Evolutionary conservation across 129 eudicot species (phyloP), one percentile per base, ranked within the genome.

Genomic region (Tagetes patula): DNA sequence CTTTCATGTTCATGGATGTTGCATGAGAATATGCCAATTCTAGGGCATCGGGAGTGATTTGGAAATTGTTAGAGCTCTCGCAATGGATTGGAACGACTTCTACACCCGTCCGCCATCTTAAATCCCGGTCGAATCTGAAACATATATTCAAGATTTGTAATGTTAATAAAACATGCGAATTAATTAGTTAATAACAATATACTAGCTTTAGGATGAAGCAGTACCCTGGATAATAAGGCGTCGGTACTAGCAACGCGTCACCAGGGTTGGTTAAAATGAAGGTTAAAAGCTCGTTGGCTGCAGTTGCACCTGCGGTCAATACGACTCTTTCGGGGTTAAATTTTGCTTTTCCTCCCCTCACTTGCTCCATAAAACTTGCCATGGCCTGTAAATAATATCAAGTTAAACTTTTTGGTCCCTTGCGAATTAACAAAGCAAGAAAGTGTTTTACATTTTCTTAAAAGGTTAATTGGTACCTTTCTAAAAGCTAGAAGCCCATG

Each of bases 141-240:
- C 46, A 59, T 37, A 20, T 38, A 58, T 30, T 69, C 7, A 27
- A 81, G 27, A 61, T 12, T 61, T 13, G 66, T 61, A 27, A 36
- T 9, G 45, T 61, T 36, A 36, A 61, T 61, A 10, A 36, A 34
- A 61, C 40, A 36, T 61, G 14, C 10, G 1, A 33, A 3, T 4
- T 1, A 27, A 1, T 2, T 33, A 0, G 36, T 36, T 36, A 61
- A 36, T 31, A 27, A 14, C 37, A 52, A 42, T 20, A 20, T 20
- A 20, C 27, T 20, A 20, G 8, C 69, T 64, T 54, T 20, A 59
- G 67, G 67, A 61, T 62, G 50, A 50, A 49, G 2, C 10, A 32
- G 37, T 82, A 90, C 98, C 98, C 98, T 50, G 98, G 98, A 82
- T 94, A 94, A 67, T 94, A 94, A 54, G 98, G 98, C 39, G 97